Evolutionary conservation across 2,329 filamentous ascomycete species (phyloP), one percentile per base, ranked within the genome.

Genomic region (Colletotrichum lini): DNA sequence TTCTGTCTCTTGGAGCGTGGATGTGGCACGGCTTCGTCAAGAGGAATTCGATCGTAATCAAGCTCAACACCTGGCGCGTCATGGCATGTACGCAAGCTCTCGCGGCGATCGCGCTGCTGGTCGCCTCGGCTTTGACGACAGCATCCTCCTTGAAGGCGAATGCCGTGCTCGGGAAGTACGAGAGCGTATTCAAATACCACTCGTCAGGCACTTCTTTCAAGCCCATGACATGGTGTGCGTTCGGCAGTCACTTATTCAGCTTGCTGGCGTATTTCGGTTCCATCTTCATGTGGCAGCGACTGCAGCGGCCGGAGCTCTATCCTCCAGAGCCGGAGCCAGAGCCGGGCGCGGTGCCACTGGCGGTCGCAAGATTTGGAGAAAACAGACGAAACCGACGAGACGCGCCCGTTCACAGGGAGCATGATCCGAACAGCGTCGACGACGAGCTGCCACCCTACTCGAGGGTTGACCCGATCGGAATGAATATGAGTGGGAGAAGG

Each of bases 401-500:
- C 4, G 21, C 56, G 2, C 45, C 35, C 13, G 63, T 66, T 16
- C 49, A 60, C 42, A 47, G 56, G 15, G 67, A 70, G 35, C 40
- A 23, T 9, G 54, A 45, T 2, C 18, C 49, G 40, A 44, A 60
- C 7, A 35, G 35, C 15, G 67, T 47, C 49, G 54, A 66, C 40
- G 61, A 60, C 35, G 67, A 70, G 8, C 18, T 66, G 21, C 67
- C 67, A 42, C 42, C 62, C 12, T 70, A 70, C 44, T 70, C 67
- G 47, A 70, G 67, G 10, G 42, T 66, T 30, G 67, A 70, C 42
- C 67, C 67, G 9, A 56, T 61, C 16, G 62, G 45, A 30, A 47
- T 40, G 23, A 49, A 49, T 15, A 26, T 52, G 5, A 2, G 40
- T 18, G 23, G 47, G 8, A 35, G 18, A 50, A 35, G 35, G 18